Evolutionary conservation across 306 rosid genomes (phyloP).

Genomic region (Sechiopsis laciniata): DNA sequence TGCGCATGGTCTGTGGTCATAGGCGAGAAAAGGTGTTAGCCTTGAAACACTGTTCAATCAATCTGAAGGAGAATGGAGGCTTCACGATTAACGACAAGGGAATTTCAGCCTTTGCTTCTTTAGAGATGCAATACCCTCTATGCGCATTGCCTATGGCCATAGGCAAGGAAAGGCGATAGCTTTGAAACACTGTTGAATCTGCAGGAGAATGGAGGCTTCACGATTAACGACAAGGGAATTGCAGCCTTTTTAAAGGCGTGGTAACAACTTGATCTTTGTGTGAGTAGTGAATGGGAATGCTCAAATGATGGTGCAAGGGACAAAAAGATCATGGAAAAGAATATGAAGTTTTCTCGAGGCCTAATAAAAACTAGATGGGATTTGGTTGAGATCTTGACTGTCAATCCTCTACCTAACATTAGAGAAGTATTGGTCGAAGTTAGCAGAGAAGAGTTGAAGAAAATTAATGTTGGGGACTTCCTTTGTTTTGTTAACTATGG

Average conservation of each 20-base stretch:
- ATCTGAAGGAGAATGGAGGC: constrained; percentile 6
- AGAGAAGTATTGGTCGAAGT: neutral
- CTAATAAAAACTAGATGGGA: neutral
- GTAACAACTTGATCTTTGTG: neutral
- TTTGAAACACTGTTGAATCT: neutral
- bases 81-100: neutral
- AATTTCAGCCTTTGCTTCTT: no score
- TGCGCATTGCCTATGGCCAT: no score
- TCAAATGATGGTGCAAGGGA: neutral
- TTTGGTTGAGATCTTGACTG: constrained; percentile 1
- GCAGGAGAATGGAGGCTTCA: neutral
- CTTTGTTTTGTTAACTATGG: neutral
- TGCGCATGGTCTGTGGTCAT: no score
- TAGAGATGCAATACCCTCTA: no score
- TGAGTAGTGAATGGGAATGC: neutral
- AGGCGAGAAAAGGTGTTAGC: no score
- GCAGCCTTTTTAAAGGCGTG: neutral
- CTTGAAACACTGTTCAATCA: no score
- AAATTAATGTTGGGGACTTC: constrained; percentile 13
- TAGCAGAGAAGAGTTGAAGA: neutral
- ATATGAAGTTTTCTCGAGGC: neutral
- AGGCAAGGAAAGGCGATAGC: no score
- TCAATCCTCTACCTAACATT: neutral
- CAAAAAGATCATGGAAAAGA: neutral
- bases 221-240: neutral